Evolutionary conservation across 2,329 filamentous ascomycete species (phyloP), one percentile per base, ranked within the genome.

Genomic region (Hypoxylon sp.): DNA sequence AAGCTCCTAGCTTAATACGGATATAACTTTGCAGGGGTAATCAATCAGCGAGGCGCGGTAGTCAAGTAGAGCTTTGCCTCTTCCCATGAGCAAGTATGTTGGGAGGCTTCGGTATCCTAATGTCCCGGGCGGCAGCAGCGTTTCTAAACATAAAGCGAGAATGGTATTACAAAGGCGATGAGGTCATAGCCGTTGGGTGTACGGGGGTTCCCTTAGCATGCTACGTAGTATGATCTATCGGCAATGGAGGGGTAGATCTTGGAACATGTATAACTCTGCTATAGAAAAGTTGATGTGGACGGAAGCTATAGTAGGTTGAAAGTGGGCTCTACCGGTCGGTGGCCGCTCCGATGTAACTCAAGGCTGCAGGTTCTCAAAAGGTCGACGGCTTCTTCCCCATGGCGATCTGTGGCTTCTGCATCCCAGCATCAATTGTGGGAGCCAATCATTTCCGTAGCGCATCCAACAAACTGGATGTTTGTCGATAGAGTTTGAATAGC

Each of bases 361-460:
- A 66, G 72, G 66, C 63, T 71, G 73, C 71, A 73, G 70, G 66
- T 66, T 67, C 72, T 67, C 57, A 42, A 58, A 70, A 61, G 59
- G 25, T 69, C 44, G 64, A 70, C 68, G 72, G 71, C 72, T 72
- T 71, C 69, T 66, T 73, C 68, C 75, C 74, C 72, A 71, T 69
- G 72, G 64, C 61, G 75, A 77, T 76, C 74, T 68, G 59, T 73
- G 64, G 70, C 66, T 68, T 61, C 64, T 74, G 71, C 70, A 57
- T 62, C 67, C 70, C 71, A 70, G 72, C 64, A 48, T 64, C 63
- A 59, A 64, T 55, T 57, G 59, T 33, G 53, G 69, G 65, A 71
- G 70, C 75, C 75, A 77, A 76, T 76, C 73, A 71, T 56, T 49
- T 64, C 64, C 58, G 61, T 73, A 68, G 68, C 71, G 73, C 71